phyloP scores from a whole-genome alignment of 345 rosid genomes.

The Odontarrhena argentea region DNA sequence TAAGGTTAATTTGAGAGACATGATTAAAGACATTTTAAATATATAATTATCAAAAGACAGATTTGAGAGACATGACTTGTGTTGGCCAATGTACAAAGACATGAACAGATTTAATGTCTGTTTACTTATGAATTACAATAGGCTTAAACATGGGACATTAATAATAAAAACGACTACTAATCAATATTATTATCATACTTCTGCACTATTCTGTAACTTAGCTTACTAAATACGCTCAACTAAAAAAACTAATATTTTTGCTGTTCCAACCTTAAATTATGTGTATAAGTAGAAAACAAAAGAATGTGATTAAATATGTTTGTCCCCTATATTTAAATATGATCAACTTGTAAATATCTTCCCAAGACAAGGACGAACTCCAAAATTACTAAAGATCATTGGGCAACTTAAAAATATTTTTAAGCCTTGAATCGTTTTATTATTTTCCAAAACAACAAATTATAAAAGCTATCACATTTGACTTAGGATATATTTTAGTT shows the following conservation, averaged over 20 bases:
- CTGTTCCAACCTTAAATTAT: slow-evolving; percentile 16
- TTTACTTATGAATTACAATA: not conserved
- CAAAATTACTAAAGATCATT: too few relatives aligned
- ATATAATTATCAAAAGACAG: not conserved
- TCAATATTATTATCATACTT: slow-evolving; percentile 4
- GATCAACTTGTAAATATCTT: not conserved
- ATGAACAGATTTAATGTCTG: slow-evolving; percentile 30
- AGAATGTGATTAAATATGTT: slow-evolving; percentile 2
- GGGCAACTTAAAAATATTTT: too few relatives aligned
- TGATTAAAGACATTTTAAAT: too few relatives aligned
- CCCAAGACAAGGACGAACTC: not conserved
- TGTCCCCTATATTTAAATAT: slow-evolving; percentile 13
- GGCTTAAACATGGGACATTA: not conserved
- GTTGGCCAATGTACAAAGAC: slow-evolving; percentile 32
- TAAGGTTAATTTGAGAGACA: too few relatives aligned
- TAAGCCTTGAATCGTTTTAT: too few relatives aligned
- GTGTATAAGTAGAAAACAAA: slow-evolving; percentile 20
- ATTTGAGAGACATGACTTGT: slow-evolving; percentile 24
- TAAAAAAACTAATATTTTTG: not conserved
- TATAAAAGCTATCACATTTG: too few relatives aligned
- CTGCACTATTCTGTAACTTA: slow-evolving; percentile 19
- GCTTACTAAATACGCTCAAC: slow-evolving; percentile 19
- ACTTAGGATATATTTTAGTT: too few relatives aligned
- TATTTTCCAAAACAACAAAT: too few relatives aligned
- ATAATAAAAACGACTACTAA: slow-evolving; percentile 19